Evolutionary conservation across 768 basidiomycete genomes (phyloP), one percentile per base, ranked within the genome.

Genomic region (Hortiboletus flavorubellus): DNA sequence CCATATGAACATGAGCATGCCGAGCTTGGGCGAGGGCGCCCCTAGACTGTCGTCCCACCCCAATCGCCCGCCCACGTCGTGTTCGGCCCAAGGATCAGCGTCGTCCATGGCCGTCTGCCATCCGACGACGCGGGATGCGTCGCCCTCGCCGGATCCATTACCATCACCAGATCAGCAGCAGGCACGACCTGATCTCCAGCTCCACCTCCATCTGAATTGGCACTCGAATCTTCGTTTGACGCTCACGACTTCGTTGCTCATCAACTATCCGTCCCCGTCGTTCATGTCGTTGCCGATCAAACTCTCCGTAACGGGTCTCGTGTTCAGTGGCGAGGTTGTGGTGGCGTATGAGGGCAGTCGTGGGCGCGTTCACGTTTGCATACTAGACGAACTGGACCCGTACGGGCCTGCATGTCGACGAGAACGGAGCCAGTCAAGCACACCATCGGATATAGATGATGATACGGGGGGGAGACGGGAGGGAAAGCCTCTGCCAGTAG

Each of bases 201-300:
- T 97, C 4, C 94, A 98, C 67, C 76, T 99, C 0, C 84, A 86
- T 63, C 75, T 98, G 42, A 79, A 82, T 33, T 96, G 96, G 85
- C 82, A 86, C 49, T 92, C 95, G 10, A 86, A 97, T 69, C 78
- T 98, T 9, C 87, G 90, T 15, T 78, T 99, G 61, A 91, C 90
- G 8, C 79, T 99, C 52, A 86, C 91, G 31, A 98, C 97, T 0
- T 95, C 93, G 9, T 80, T 98, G 29, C 82, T 94, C 58, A 94
- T 99, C 72, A 97, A 99, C 73, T 98, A 98, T 69, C 97, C 97
- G 6, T 93, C 93, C 0, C 87, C 89, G 0, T 83, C 89, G 69
- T 98, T 99, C 79, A 98, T 99, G 95, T 87, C 91, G 14, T 80
- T 99, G 26, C 97, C 97, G 8, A 91, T 99, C 70, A 89, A 91